Conservation (phyloP, 345 rosid genomes). For the Rhodomyrtus tomentosa region DNA sequence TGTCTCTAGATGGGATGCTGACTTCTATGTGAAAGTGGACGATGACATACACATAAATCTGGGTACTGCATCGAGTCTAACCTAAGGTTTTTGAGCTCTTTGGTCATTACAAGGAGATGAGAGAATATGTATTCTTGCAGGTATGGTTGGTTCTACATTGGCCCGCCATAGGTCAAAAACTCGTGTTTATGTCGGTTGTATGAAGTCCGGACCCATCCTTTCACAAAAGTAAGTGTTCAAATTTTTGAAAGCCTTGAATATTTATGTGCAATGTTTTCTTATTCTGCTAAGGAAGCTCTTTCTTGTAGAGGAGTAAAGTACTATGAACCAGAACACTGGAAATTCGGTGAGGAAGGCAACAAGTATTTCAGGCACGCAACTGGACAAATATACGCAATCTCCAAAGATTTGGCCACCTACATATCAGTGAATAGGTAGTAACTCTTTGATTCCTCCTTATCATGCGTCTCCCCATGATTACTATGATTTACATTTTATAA, state of each 20-base stretch:
- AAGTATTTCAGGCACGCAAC: slow-evolving; percentile 94
- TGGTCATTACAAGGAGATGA: neutral
- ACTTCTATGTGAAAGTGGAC: slow-evolving; percentile 69
- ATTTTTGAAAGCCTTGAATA: neutral
- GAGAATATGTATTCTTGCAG: slow-evolving; percentile 16
- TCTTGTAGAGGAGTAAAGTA: slow-evolving; percentile 69
- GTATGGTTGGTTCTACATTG: slow-evolving; percentile 72
- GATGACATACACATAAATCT: slow-evolving; percentile 82
- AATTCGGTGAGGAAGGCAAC: slow-evolving; percentile 93
- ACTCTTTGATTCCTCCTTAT: neutral
- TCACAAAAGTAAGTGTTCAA: slow-evolving; percentile 61
- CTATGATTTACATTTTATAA: neutral
- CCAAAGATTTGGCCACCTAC: slow-evolving; percentile 88
- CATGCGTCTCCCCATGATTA: neutral
- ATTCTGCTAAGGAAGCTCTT: neutral
- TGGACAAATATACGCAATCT: slow-evolving; percentile 88
- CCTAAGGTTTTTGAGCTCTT: neutral
- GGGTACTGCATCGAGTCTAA: slow-evolving; percentile 26
- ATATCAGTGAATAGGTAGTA: slow-evolving; percentile 65
- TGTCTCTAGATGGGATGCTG: slow-evolving; percentile 75
- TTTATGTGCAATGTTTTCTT: neutral
- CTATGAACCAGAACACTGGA: slow-evolving; percentile 95
- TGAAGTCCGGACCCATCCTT: slow-evolving; percentile 95
- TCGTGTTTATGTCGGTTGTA: slow-evolving; percentile 81
- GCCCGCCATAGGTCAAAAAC: slow-evolving; percentile 73